These are phyloP conservation scores for Rhizophagus sp. DNA, from an alignment of 192 early-diverging fungal species.

Conservation along the genomic window DNA sequence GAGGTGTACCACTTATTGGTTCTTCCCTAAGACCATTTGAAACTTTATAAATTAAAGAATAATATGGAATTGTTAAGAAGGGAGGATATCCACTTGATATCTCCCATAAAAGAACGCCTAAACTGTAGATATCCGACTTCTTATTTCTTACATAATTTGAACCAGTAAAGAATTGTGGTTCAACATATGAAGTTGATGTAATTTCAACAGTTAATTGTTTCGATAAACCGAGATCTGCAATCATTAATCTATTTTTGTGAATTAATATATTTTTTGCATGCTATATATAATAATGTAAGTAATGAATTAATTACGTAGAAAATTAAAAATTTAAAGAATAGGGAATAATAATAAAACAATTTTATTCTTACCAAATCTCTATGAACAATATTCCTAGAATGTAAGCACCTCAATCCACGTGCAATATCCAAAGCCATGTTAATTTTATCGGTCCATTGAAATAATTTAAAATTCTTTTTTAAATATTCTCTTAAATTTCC, in stretches of 20 bases:
- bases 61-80: constrained; percentile 14
- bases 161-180: not conserved
- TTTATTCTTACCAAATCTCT: constrained; percentile 19
- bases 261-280: constrained; percentile 24
- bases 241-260: not conserved
- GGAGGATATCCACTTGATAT: constrained; percentile 38
- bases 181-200: constrained; percentile 8
- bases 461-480: not conserved
- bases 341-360: not conserved
- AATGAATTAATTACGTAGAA: not conserved
- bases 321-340: not conserved
- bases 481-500: constrained; percentile 26
- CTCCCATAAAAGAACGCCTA: constrained; percentile 47
- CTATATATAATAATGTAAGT: not conserved
- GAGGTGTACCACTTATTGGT: constrained; percentile 34
- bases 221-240: constrained; percentile 18
- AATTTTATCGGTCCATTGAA: not conserved
- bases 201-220: not conserved
- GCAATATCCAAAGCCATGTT: not conserved
- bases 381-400: not conserved
- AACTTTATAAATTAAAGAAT: constrained; percentile 29
- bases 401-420: not conserved
- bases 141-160: constrained; percentile 22
- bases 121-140: constrained; percentile 43
- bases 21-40: constrained; percentile 35